Evolutionary conservation across 345 rosid species (phyloP), one percentile per base, ranked within the genome.

Genomic region (Corymbia maculata): DNA sequence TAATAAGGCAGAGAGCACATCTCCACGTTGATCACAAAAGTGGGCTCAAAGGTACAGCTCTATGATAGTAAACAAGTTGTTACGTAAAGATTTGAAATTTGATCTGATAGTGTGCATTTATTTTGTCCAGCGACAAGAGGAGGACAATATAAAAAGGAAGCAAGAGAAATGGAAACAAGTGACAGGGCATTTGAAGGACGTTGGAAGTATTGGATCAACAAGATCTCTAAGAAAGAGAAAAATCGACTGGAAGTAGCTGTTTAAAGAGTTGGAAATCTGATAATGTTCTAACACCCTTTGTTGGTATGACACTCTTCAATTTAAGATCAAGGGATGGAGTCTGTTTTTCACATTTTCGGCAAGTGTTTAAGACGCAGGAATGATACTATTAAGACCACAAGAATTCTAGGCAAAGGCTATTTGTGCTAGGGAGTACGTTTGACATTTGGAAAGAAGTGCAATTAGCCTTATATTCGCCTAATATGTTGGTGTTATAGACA

Each of bases 51-150:
- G 44, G 79, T 8, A 68, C 19, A 16, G 24, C 47, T 70, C 30
- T 15, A 30, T 14, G 79, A 2, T 4, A 2, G 47, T 70, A 16
- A 16, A 32, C 3, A 1, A 68, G 16, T 15, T 17, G 0, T 0
- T 30, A 4, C 17, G 2, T 70, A 2, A 70, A 16, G 44, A 30
- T 70, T 66, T 66, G 42, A 66, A 66, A 66, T 66, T 66, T 30
- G 21, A 15, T 15, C 30, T 4, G 6, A 32, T 17, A 32, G 24
- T 1, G 9, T 32, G 24, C 45, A 7, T 32, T 8, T 32, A 7
- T n/a, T 32, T 68, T 6, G 0, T 32, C 79, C 10, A 15, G 45
- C 79, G 16, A 0, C 79, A 66, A 30, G n/a, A n/a, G n/a, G 9
- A 8, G 10, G 44, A 16, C 80, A 4, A 7, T 9, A 70, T 9